A percentile compares a stretch with the other conserved stretches of the same genome.
phyloP scores from a whole-genome alignment of 768 basidiomycete species.

The Xanthoconium purpureum region DNA sequence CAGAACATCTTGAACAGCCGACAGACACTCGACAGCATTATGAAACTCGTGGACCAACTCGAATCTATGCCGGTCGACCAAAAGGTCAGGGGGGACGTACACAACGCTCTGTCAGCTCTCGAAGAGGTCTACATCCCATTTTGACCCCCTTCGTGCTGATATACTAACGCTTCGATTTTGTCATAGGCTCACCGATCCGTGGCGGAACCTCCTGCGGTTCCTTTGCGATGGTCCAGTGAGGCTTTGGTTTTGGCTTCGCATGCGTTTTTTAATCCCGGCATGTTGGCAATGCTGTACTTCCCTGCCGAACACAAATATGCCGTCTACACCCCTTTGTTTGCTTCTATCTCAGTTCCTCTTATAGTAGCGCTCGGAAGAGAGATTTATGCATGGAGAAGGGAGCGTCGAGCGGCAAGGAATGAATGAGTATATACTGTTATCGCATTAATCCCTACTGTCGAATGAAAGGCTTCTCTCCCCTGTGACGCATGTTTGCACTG shows the following conservation, averaged over 20 bases:
- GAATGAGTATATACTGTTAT: constrained; percentile 9
- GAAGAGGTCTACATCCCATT: constrained; percentile 53
- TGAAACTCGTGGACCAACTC: constrained; percentile 80
- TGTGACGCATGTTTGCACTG: constrained; percentile 13
- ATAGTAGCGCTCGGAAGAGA: constrained; percentile 73
- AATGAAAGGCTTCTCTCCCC: constrained; percentile 9
- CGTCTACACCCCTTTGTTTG: constrained; percentile 94
- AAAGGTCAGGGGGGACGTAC: constrained; percentile 71
- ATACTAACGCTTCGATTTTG: constrained; percentile 10
- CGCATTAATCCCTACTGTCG: background rate
- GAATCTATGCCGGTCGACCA: constrained; percentile 88
- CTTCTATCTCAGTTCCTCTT: constrained; percentile 82
- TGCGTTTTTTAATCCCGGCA: constrained; percentile 96
- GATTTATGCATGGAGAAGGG: constrained; percentile 55
- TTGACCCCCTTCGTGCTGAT: background rate
- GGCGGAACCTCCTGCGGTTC: constrained; percentile 22
- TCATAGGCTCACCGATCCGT: constrained; percentile 24
- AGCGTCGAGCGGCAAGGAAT: constrained; percentile 10
- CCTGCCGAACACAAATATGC: constrained; percentile 98
- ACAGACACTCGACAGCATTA: constrained; percentile 79
- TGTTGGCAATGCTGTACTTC: constrained; percentile 95
- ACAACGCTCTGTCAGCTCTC: constrained; percentile 65
- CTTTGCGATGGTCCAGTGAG: constrained; percentile 57
- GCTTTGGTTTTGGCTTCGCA: constrained; percentile 69
- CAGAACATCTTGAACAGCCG: constrained; percentile 67